Conservation (phyloP, 164 flowering plant species). For the Aristolochia fimbriata region DNA sequence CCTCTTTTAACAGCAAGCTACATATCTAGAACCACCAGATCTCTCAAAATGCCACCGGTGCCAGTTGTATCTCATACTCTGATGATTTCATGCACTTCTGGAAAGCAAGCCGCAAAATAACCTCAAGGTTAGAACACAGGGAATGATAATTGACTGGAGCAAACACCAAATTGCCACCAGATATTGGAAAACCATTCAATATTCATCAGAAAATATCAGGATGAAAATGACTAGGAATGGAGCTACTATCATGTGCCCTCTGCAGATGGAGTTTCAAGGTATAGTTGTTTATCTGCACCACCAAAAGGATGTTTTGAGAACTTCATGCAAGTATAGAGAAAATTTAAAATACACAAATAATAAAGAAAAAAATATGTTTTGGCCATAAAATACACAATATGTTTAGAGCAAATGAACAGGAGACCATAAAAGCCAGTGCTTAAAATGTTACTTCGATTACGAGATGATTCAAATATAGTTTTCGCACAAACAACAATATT, state of each 20-base stretch:
- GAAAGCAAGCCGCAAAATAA: too few species aligned
- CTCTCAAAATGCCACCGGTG: neutral
- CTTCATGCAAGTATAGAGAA: neutral
- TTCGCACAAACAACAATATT: neutral
- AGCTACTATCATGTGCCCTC: conserved; percentile 17
- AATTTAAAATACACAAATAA: neutral
- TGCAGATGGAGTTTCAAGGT: conserved; percentile 20
- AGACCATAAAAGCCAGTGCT: neutral
- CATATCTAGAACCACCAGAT: neutral
- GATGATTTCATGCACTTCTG: too few species aligned
- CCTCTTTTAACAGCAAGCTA: neutral
- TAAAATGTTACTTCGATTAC: neutral
- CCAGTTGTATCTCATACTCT: too few species aligned
- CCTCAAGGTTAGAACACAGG: too few species aligned
- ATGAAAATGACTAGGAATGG: conserved; percentile 18
- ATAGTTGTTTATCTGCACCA: conserved; percentile 21
- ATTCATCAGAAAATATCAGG: conserved; percentile 15
- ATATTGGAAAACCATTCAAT: too few species aligned
- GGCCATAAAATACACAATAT: too few species aligned
- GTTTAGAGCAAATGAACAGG: too few species aligned
- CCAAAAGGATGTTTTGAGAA: neutral
- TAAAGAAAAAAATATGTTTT: too few species aligned
- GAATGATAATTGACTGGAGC: too few species aligned
- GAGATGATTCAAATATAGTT: neutral
- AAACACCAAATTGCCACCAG: too few species aligned